Conservation (phyloP, 768 basidiomycete genomes). For the Amanita thiersii region DNA sequence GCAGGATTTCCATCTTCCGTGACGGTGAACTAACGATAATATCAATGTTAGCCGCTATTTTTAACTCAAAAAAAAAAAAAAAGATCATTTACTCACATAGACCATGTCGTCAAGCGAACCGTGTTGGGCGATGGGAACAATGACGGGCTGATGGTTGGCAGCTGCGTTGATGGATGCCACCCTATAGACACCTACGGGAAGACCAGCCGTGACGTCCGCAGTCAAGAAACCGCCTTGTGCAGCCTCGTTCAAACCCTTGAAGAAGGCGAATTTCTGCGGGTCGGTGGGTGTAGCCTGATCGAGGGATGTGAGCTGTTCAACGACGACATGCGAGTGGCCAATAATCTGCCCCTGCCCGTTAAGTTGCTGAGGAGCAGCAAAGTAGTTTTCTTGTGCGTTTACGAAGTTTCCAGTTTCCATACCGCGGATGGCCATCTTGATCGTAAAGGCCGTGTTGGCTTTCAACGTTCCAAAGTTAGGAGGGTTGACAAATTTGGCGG, state of each 20-base stretch:
- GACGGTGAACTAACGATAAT: conserved; percentile 30
- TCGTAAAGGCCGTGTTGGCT: conserved; percentile 34
- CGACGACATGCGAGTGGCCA: conserved; percentile 52
- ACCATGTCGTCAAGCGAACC: conserved; percentile 39
- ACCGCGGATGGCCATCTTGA: conserved; percentile 28
- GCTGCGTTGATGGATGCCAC: conserved; percentile 44
- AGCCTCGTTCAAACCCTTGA: conserved; percentile 49
- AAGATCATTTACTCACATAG: conserved; percentile 26
- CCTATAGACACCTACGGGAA: conserved; percentile 51
- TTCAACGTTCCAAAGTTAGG: conserved; percentile 30
- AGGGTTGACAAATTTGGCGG: conserved; percentile 37
- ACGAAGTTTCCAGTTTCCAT: conserved; percentile 40
- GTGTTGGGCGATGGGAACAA: conserved; percentile 42
- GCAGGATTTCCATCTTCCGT: conserved; percentile 22
- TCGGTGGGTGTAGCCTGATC: conserved; percentile 35
- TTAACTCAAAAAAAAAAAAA: conserved; percentile 5
- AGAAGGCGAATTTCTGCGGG: conserved; percentile 50
- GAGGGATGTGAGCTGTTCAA: conserved; percentile 37
- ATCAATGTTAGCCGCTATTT: conserved; percentile 5
- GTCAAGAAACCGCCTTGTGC: conserved; percentile 43
- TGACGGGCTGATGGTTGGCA: conserved; percentile 41
- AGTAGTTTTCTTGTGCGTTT: conserved; percentile 43
- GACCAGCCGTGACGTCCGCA: conserved; percentile 37
- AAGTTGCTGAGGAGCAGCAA: conserved; percentile 41
- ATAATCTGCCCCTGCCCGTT: conserved; percentile 32